Evolutionary conservation across 2,329 filamentous ascomycete species (phyloP).

Genomic region (Colletotrichum ledebouriae): DNA sequence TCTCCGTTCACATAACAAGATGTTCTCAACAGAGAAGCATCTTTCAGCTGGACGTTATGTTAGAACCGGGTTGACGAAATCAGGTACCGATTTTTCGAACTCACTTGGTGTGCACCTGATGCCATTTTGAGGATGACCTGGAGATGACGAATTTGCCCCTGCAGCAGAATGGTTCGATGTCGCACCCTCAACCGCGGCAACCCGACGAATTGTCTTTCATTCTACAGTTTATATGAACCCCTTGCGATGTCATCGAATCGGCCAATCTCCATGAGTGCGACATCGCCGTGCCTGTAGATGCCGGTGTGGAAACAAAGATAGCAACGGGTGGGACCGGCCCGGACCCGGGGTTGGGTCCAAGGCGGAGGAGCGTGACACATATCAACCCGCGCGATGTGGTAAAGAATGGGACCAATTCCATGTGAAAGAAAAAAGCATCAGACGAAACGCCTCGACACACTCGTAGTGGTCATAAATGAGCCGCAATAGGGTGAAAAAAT

Average conservation of each 20-base stretch:
- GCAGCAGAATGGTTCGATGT: constrained; percentile 22
- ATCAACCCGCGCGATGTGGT: constrained; percentile 23
- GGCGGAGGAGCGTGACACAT: constrained; percentile 36
- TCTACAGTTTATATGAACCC: constrained; percentile 32
- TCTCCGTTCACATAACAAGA: constrained; percentile 82
- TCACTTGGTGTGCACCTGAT: constrained; percentile 26
- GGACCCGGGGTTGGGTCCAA: constrained; percentile 22
- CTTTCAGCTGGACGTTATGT: constrained; percentile 62
- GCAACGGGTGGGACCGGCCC: constrained; percentile 36
- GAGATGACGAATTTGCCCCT: background rate
- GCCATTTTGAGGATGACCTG: constrained; percentile 23
- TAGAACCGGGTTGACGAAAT: background rate
- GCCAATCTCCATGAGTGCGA: constrained; percentile 5
- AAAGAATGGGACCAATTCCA: constrained; percentile 26
- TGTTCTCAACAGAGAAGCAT: constrained; percentile 76
- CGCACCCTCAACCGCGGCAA: constrained; percentile 1
- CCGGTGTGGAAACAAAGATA: constrained; percentile 33
- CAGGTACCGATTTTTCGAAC: background rate
- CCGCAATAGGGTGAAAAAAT: constrained; percentile 9
- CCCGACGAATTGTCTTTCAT: background rate
- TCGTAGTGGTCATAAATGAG: background rate
- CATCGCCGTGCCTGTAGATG: constrained; percentile 15
- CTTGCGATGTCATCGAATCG: constrained; percentile 27
- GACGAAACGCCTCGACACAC: background rate
- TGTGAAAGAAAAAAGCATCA: background rate